Evolutionary conservation across 306 rosid species (phyloP), one percentile per base, ranked within the genome.

Genomic region (Dryas octopetala): DNA sequence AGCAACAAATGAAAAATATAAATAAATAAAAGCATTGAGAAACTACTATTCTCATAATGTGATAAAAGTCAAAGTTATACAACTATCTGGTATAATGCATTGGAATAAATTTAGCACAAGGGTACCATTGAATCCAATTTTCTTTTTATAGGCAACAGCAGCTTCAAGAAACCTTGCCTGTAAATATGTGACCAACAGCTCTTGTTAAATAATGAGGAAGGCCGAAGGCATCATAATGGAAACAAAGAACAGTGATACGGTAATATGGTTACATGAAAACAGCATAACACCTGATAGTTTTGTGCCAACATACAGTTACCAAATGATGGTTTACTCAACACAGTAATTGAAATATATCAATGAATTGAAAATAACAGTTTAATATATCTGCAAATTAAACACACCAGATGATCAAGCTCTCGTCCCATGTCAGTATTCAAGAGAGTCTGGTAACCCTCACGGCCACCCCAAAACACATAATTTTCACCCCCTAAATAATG

Each of bases 381-480:
- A 32, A 66, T 28, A 58, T 50, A 14, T 66, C 48, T 26, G 45
- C 17, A 64, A 47, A 62, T 45, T 47, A 32, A 64, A 75, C 93
- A 0, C 55, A 95, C 99, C 91, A 95, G 64, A 81, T 95, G 97
- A 85, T 95, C 86, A 68, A 95, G 93, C 81, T 95, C 98, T 51
- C 93, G 85, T 76, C 92, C 98, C 99, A 95, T 92, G 85, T 92
- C 98, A 9, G 99, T 95, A 91, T 95, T 95, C 86, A 92, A 62
- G 64, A 92, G 97, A 77, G 91, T 78, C 71, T 95, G 99, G 47
- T 95, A 95, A 71, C 99, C 99, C 86, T 92, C 98, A 41, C 96
- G 99, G 17, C 99, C 99, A 9, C 97, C 99, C 99, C 99, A 95
- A 72, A 95, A 92, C 45, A 92, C 99, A 76, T 90, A 95, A 83